Base-by-base conservation (phyloP, 1,284 basidiomycete species). In the Malassezia arunalokei region DNA sequence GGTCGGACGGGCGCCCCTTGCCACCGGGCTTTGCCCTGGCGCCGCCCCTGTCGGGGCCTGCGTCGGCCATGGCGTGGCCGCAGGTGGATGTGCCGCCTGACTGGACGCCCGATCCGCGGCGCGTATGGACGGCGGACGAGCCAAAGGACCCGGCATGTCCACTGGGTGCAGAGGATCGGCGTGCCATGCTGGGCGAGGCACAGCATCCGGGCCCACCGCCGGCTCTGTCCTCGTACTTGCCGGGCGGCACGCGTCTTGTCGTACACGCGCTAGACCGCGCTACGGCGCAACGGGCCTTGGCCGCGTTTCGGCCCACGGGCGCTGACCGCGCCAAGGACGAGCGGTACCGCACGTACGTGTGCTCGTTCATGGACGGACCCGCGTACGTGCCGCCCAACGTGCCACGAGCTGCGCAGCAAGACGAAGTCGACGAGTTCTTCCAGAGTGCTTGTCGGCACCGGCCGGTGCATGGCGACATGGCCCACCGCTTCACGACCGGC, bases 141-240 rank as follows among this genome's bases (percentile, higher is more conserved):
- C 35, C 20, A 2, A 7, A 15, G 30, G 28, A 11, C 8, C 14
- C 24, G 8, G n/a, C 37, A 17, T n/a, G 30, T 6, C 47, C 35
- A n/a, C 24, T 28, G 8, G 3, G 56, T 1, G 35, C 55, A 3
- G 62, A 92, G 84, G 33, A 54, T 20, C 81, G 92, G 44, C 91
- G 88, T 28, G 75, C 78, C 3, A 77, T 86, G 7, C 77, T 98
- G 0, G 91, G 92, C 43, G 92, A 96, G 74, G 79, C 79, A 0
- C 80, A 80, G 4, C 76, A 85, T 6, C 80, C 82, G 1, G 76
- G 82, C 1, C 81, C 81, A 35, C 79, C 82, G 1, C 82, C 81
- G 0, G 92, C 88, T 0, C 81, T 98, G 3, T 91, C 91, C 66
- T 89, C 95, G 43, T 96, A 84, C 73, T 82, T 96, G 68, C 90